Percentiles rank a stretch among this genome's conserved stretches.
Conservation (phyloP, 257 asterid genomes). For the Plantago ovata region DNA sequence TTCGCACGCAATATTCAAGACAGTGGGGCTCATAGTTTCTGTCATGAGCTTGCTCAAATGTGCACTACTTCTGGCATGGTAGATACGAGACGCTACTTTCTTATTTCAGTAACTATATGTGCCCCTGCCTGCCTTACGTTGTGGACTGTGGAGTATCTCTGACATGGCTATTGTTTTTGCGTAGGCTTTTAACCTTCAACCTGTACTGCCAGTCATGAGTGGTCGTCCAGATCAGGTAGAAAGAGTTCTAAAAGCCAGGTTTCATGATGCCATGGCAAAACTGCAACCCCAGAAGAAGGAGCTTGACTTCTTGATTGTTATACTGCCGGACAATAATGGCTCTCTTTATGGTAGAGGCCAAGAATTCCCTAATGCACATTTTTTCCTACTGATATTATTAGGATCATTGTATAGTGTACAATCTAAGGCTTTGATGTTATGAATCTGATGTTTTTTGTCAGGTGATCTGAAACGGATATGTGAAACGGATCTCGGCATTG, state of each 20-base stretch:
- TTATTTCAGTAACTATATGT: neutral
- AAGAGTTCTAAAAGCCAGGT: constrained; percentile 64
- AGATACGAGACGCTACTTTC: neutral
- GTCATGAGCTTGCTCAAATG: constrained; percentile 89
- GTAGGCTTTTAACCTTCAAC: constrained; percentile 66
- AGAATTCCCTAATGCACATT: neutral
- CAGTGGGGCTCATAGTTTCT: constrained; percentile 50
- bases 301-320: constrained; percentile 83
- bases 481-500: constrained; percentile 94
- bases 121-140: neutral
- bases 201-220: constrained; percentile 60
- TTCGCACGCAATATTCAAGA: constrained; percentile 78
- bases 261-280: constrained; percentile 60
- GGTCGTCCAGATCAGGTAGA: constrained; percentile 89
- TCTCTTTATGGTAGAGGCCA: constrained; percentile 75
- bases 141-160: neutral
- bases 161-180: constrained; percentile 6
- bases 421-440: neutral
- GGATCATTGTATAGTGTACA: neutral
- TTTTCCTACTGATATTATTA: neutral
- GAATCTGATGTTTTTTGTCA: constrained; percentile 18
- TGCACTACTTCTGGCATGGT: constrained; percentile 95
- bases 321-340: constrained; percentile 90
- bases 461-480: constrained; percentile 91
- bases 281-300: constrained; percentile 57